phyloP scores from a whole-genome alignment of 2,329 filamentous ascomycete species.

The Alternaria burnsii region DNA sequence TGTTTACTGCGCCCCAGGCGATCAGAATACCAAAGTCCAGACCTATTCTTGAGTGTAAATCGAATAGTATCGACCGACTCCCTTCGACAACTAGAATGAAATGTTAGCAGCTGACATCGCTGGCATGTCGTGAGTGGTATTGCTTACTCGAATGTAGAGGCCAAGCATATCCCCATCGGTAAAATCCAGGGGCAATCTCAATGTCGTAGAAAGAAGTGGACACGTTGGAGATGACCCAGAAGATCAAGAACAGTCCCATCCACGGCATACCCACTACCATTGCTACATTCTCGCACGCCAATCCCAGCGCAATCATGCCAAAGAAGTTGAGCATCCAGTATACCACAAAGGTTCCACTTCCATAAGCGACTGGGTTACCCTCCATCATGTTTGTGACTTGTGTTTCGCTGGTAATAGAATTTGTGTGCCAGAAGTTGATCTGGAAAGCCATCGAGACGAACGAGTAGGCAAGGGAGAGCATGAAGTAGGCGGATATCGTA shows the following conservation, averaged over 20 bases:
- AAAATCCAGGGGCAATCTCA: constrained; percentile 67
- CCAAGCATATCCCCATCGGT: constrained; percentile 70
- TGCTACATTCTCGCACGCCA: constrained; percentile 71
- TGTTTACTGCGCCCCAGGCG: constrained; percentile 65
- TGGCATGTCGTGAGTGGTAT: neutral
- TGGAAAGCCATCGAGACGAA: constrained; percentile 70
- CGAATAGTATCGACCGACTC: constrained; percentile 68
- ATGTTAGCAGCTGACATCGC: neutral
- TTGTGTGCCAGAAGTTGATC: constrained; percentile 62
- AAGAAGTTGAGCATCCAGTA: constrained; percentile 72
- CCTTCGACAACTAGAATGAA: constrained; percentile 62
- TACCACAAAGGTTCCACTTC: constrained; percentile 66
- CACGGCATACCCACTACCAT: constrained; percentile 70
- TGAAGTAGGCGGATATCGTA: constrained; percentile 66
- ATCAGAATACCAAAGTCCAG: constrained; percentile 69
- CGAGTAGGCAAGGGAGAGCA: constrained; percentile 70
- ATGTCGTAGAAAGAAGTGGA: constrained; percentile 67
- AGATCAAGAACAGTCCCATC: constrained; percentile 70
- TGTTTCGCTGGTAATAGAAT: constrained; percentile 56
- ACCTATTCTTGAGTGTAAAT: constrained; percentile 65
- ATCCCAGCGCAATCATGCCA: constrained; percentile 69
- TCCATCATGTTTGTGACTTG: constrained; percentile 47
- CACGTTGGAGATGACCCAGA: constrained; percentile 73
- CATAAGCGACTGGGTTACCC: constrained; percentile 63
- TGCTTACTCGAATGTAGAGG: constrained; percentile 65